Evolutionary conservation across 139 green algal species (phyloP), one percentile per base, ranked within the genome.

Genomic region (Ettlia oleoabundans): DNA sequence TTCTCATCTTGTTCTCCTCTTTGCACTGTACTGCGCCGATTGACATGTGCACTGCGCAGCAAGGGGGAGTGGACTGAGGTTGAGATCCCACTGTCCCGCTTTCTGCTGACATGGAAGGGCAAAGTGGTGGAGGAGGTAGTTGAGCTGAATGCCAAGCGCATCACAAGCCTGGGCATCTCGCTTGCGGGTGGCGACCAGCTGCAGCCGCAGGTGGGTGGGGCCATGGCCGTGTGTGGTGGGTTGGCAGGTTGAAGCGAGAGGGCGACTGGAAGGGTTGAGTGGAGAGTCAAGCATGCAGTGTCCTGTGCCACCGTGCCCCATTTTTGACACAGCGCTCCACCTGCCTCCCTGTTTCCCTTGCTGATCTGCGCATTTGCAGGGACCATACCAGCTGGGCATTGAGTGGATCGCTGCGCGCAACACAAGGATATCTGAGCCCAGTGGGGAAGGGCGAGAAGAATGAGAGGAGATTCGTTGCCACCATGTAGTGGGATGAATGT

Each of bases 91-190:
- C 52, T 93, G 47, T 37, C 61, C 6, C 80, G 76, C 30, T 93
- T 93, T 82, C 52, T 92, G 73, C 81, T 91, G 30, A 93, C 89
- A 7, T 89, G 82, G 80, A 83, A 82, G 43, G 89, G 89, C 32
- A 81, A 77, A 69, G 61, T 93, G 33, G 83, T 93, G 32, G 88
- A 92, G 37, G 61, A 58, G 30, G 41, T 84, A 21, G 73, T 82
- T 0, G 81, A 91, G 43, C 85, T 93, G 55, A 88, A 90, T 47
- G 55, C 78, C n/a, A 67, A 78, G n/a, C 78, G 88, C 30, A 82
- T 93, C 30, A 80, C 86, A 4, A 74, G 65, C 52, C 19, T 93
- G 5, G 88, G 89, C 43, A 88, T 93, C 74, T 83, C 83, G 0
- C 52, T 92, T 18, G 85, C 86, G 6, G 87, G 89, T 1, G 67